phyloP scores from a whole-genome alignment of 441 rosid genomes.

The Capsella rubella region DNA sequence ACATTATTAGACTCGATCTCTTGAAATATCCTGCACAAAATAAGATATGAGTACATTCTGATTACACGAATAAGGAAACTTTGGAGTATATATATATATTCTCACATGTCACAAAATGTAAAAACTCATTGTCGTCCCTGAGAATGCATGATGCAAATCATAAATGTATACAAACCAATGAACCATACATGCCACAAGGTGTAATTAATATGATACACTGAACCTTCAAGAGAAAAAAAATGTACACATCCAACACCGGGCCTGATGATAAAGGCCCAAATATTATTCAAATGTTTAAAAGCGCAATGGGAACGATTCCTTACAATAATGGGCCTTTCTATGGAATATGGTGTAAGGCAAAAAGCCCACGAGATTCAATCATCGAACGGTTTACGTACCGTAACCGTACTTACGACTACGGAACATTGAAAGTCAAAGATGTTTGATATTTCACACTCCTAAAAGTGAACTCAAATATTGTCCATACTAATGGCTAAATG shows the following conservation, averaged over 20 bases:
- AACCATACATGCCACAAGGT: neutral
- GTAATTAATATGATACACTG: constrained; percentile 31
- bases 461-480: no score
- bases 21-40: constrained; percentile 48
- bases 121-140: neutral
- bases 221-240: constrained; percentile 18
- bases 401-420: no score
- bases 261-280: neutral
- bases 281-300: neutral
- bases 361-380: no score
- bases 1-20: constrained; percentile 60
- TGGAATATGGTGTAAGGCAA: no score
- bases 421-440: no score
- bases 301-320: neutral
- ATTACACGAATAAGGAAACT: neutral
- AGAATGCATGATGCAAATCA: neutral
- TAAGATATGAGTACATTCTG: constrained; percentile 17
- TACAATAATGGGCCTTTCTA: no score
- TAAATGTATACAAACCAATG: constrained; percentile 9
- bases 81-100: neutral
- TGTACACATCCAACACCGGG: neutral
- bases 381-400: no score
- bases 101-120: neutral
- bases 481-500: no score
- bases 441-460: no score